Base-by-base conservation (phyloP, 139 green algal species). In the Chlorella vulgaris region DNA sequence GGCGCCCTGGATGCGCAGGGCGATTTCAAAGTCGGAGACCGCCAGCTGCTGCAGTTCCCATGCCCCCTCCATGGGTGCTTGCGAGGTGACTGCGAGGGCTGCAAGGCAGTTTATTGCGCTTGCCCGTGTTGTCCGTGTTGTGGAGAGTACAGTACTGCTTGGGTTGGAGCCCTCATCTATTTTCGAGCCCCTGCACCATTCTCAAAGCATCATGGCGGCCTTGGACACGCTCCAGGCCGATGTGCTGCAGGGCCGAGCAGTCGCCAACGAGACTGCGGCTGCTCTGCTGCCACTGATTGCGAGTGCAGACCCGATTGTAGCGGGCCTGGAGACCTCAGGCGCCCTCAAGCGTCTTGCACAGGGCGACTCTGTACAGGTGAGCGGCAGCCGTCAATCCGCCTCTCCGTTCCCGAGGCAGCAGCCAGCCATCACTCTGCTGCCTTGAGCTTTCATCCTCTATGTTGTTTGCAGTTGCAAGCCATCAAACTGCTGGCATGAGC, bases 31-130 rank as follows among this genome's bases (percentile, higher is more conserved):
- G 7, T 75, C 68, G 1, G 22, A 24, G 7, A 55, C 42, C 7
- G 68, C 68, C 40, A 75, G 68, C 40, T n/a, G 42, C 40, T 33
- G 22, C 40, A 75, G 68, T n/a, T 75, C 68, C 15, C 28, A 26
- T 8, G 2, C 22, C 65, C 50, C 36, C 7, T 43, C 65, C 6
- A 22, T 33, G n/a, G n/a, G n/a, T n/a, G n/a, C n/a, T n/a, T n/a
- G n/a, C n/a, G n/a, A n/a, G n/a, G n/a, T n/a, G n/a, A n/a, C n/a
- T n/a, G n/a, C n/a, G n/a, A n/a, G n/a, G n/a, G n/a, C n/a, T n/a
- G n/a, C n/a, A n/a, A n/a, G n/a, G n/a, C n/a, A n/a, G n/a, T n/a
- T n/a, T n/a, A n/a, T n/a, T n/a, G n/a, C n/a, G n/a, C n/a, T n/a
- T n/a, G n/a, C n/a, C n/a, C n/a, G n/a, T n/a, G n/a, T n/a, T n/a